Conservation (phyloP, 2,329 filamentous ascomycete species). For the Aplosporella prunicola region DNA sequence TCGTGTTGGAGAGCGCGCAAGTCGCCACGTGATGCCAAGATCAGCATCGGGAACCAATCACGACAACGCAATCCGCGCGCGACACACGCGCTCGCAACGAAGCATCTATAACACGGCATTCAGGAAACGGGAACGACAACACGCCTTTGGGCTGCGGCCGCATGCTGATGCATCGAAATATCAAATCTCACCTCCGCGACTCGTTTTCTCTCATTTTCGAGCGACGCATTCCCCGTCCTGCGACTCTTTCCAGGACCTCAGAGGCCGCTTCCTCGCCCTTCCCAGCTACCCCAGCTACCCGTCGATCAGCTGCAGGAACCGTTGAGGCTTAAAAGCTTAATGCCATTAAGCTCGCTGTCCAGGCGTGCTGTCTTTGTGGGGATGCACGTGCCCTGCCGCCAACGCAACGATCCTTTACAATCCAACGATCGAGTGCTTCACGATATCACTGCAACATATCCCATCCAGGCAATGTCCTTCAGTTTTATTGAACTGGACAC, state of each 20-base stretch:
- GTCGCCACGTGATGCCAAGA: no score
- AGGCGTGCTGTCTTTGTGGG: conserved; percentile 12
- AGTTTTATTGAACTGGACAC: no score
- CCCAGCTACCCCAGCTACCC: conserved; percentile 13
- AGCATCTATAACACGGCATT: no score
- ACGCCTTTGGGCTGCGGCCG: neutral
- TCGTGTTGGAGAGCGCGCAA: no score
- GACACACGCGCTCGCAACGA: no score
- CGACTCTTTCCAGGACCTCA: neutral
- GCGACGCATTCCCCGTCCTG: neutral
- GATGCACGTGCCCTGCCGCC: conserved; percentile 12
- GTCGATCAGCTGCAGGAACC: conserved; percentile 16
- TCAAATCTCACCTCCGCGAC: conserved; percentile 9
- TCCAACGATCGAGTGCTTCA: no score
- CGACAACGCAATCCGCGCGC: no score
- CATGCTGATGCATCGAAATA: neutral
- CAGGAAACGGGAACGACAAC: neutral
- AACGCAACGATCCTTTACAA: conserved; percentile 10
- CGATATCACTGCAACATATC: no score
- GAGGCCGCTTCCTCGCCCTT: conserved; percentile 5
- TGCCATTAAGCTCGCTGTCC: conserved; percentile 12
- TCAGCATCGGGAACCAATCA: no score
- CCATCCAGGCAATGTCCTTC: no score
- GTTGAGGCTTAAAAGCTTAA: conserved; percentile 14
- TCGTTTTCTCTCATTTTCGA: conserved; percentile 2